Conservation (phyloP, 108 stramenopile genomes). For the Epithemia pelagica region DNA sequence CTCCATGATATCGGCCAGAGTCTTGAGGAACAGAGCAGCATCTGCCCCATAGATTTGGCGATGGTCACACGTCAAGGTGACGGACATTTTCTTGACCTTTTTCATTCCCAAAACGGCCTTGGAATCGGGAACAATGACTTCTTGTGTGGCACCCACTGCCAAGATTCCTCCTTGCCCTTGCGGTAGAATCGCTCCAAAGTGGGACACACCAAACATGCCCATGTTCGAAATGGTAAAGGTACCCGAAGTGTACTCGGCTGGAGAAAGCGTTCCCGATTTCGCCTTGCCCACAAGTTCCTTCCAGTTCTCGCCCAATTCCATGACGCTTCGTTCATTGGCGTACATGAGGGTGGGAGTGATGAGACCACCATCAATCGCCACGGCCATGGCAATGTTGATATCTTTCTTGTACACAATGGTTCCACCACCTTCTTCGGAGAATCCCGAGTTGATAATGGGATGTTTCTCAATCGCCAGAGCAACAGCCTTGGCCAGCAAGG, state of each 20-base stretch:
- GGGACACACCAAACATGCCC: constrained; percentile 96
- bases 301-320: constrained; percentile 91
- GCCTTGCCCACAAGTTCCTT: constrained; percentile 87
- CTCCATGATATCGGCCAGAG: constrained; percentile 89
- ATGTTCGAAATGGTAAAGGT: constrained; percentile 98
- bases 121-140: constrained; percentile 65
- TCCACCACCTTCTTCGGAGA: constrained; percentile 58
- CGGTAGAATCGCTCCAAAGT: constrained; percentile 95
- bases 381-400: constrained; percentile 98
- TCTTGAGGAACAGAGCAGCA: constrained; percentile 92
- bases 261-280: constrained; percentile 66
- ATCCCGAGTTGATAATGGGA: constrained; percentile 92
- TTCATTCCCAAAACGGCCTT: constrained; percentile 82
- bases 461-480: constrained; percentile 90
- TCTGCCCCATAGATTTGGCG: constrained; percentile 97
- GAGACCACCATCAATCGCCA: constrained; percentile 96
- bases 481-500: constrained; percentile 93
- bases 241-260: constrained; percentile 92
- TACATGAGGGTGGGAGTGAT: constrained; percentile 93
- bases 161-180: constrained; percentile 87
- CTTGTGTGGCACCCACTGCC: constrained; percentile 88
- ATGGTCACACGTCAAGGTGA: constrained; percentile 96
- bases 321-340: constrained; percentile 84
- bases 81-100: constrained; percentile 92
- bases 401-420: constrained; percentile 87